phyloP scores from a whole-genome alignment of 2,329 filamentous ascomycete species.

The Massarina eburnea region DNA sequence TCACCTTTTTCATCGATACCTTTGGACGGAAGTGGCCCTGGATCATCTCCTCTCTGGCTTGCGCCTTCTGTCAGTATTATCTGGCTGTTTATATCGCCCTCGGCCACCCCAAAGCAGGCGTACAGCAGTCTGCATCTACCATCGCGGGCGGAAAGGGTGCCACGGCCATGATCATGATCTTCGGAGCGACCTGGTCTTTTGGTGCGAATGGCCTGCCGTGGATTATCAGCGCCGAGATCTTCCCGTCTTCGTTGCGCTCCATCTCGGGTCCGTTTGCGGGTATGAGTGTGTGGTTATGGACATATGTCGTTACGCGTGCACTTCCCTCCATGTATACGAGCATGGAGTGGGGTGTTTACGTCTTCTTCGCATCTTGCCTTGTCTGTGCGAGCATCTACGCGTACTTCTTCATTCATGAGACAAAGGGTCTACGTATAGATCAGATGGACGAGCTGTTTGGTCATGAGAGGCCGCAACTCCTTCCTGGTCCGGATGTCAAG shows the following conservation, averaged over 20 bases:
- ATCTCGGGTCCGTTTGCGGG: conserved; percentile 43
- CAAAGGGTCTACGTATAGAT: conserved; percentile 41
- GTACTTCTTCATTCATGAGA: conserved; percentile 46
- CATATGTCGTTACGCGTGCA: conserved; percentile 44
- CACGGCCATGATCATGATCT: conserved; percentile 46
- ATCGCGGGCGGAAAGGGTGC: conserved; percentile 43
- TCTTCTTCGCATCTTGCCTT: conserved; percentile 45
- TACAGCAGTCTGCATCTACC: conserved; percentile 32
- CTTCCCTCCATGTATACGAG: conserved; percentile 45
- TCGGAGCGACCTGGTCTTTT: conserved; percentile 42
- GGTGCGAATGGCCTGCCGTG: conserved; percentile 46
- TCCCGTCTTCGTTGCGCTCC: conserved; percentile 42
- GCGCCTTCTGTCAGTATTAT: conserved; percentile 43
- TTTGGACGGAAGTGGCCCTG: conserved; percentile 42
- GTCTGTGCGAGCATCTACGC: conserved; percentile 42
- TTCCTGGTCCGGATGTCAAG: not conserved
- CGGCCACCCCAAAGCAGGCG: conserved; percentile 31
- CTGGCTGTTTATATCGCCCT: conserved; percentile 41
- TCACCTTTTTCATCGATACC: conserved; percentile 42
- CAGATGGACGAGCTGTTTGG: conserved; percentile 44
- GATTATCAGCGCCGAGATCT: conserved; percentile 50
- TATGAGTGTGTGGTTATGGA: conserved; percentile 43
- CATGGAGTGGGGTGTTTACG: conserved; percentile 34
- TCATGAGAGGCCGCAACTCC: conserved; percentile 20
- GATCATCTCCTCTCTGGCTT: conserved; percentile 40